Conservation (phyloP, 306 rosid species). For the Erythrophleum fordii region DNA sequence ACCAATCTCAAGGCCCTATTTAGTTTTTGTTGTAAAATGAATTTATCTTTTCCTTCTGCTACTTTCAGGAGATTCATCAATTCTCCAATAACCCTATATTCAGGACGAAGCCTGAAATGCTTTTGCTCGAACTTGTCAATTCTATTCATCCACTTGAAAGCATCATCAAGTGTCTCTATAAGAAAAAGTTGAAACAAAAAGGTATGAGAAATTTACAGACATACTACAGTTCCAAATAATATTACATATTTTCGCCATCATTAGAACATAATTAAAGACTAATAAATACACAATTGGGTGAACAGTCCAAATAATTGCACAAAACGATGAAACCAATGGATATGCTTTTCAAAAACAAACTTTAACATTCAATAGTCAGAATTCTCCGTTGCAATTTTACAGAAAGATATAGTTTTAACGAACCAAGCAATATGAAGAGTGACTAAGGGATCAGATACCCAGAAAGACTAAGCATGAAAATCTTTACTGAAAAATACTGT, state of each 20-base stretch:
- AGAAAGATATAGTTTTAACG: not conserved
- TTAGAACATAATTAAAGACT: not conserved
- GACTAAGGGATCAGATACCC: not conserved
- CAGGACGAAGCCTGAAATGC: conserved; percentile 70
- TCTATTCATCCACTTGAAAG: conserved; percentile 79
- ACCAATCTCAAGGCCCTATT: conserved; percentile 87
- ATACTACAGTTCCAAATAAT: not conserved
- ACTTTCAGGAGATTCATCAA: conserved; percentile 77
- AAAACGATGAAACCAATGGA: not conserved
- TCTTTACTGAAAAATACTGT: not conserved
- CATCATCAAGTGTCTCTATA: conserved; percentile 77
- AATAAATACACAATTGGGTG: not conserved
- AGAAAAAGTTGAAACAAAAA: not conserved
- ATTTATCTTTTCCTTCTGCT: conserved; percentile 79
- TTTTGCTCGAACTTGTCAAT: conserved; percentile 83
- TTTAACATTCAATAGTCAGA: not conserved
- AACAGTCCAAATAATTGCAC: not conserved
- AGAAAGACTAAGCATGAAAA: not conserved
- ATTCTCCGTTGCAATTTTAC: not conserved
- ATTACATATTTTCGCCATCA: not conserved
- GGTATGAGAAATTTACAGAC: not conserved
- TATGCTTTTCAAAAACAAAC: not conserved
- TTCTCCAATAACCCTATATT: conserved; percentile 90
- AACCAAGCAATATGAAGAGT: not conserved
- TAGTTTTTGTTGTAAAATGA: conserved; percentile 76